Conservation (phyloP, 2,329 filamentous ascomycete genomes). For the Aspergillus transmontanensis region DNA sequence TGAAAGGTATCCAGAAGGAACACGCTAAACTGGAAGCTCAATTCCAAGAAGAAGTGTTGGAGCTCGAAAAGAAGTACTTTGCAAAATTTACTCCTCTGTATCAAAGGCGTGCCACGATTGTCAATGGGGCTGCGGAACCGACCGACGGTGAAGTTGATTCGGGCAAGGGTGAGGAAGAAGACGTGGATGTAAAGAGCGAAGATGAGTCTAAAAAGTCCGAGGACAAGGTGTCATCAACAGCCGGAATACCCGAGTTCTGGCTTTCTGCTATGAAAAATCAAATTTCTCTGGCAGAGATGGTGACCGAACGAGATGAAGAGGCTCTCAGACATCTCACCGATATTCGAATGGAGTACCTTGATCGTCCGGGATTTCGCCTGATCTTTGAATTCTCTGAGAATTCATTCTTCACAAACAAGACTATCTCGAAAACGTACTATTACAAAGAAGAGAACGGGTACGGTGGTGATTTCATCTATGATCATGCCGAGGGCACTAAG, state of each 20-base stretch:
- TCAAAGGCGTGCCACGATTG: conserved; percentile 87
- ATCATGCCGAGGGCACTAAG: conserved; percentile 97
- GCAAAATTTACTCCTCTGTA: conserved; percentile 98
- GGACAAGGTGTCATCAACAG: conserved; percentile 52
- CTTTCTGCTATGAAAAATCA: conserved; percentile 99
- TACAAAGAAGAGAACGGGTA: conserved; percentile 99
- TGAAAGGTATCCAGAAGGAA: conserved; percentile 98
- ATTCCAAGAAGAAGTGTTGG: conserved; percentile 97
- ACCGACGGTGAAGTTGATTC: conserved; percentile 83
- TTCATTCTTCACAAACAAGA: conserved; percentile 97
- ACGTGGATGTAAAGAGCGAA: conserved; percentile 63
- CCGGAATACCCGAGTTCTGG: conserved; percentile 98
- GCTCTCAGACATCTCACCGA: conserved; percentile 88
- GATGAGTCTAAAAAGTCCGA: conserved; percentile 53
- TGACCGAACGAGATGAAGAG: conserved; percentile 94
- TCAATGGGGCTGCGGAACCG: conserved; percentile 85
- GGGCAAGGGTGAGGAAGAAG: conserved; percentile 77
- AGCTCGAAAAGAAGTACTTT: conserved; percentile 99
- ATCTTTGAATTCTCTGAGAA: conserved; percentile 97
- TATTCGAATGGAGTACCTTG: conserved; percentile 98
- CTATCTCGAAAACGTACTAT: conserved; percentile 95
- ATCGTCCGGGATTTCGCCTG: conserved; percentile 95
- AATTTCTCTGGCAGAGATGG: conserved; percentile 94
- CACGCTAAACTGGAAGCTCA: conserved; percentile 97
- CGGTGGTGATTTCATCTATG: conserved; percentile 98